Evolutionary conservation across 805 yeast genomes (phyloP).

Genomic region (Candida oleophila): DNA sequence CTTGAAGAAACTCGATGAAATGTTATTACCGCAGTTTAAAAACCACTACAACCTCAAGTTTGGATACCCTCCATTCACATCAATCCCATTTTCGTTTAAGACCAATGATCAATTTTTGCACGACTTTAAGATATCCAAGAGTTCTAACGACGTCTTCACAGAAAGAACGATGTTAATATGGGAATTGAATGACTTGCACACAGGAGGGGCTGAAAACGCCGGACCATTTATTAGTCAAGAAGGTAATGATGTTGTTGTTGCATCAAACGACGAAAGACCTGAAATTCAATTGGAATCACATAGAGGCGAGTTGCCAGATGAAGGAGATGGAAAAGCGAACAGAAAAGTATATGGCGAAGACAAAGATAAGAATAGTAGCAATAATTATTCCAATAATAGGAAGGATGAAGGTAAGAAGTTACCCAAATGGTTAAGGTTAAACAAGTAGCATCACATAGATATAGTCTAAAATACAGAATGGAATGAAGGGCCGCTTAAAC

Average conservation of each 20-base stretch:
- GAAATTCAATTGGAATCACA: slow-evolving; percentile 32
- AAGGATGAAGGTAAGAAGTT: slow-evolving; percentile 7
- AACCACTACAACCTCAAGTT: slow-evolving; percentile 30
- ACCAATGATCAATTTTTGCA: slow-evolving; percentile 24
- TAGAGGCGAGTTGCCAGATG: slow-evolving; percentile 33
- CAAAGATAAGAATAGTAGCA: not conserved
- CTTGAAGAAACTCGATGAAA: slow-evolving; percentile 33
- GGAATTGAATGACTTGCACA: slow-evolving; percentile 19
- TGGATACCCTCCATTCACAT: slow-evolving; percentile 40
- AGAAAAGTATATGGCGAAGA: not conserved
- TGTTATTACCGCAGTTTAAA: slow-evolving; percentile 24
- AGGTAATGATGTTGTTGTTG: not conserved
- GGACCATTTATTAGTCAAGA: slow-evolving; percentile 22
- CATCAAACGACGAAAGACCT: slow-evolving; percentile 29
- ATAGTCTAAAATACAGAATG: not conserved
- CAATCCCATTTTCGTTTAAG: slow-evolving; percentile 24
- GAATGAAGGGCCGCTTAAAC: no score
- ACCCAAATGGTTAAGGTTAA: slow-evolving; percentile 27
- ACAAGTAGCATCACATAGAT: not conserved
- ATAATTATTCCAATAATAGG: not conserved
- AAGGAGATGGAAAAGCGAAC: slow-evolving; percentile 5
- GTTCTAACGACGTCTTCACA: slow-evolving; percentile 21
- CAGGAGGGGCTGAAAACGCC: not conserved
- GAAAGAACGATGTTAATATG: slow-evolving; percentile 36
- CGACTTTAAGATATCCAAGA: slow-evolving; percentile 15